These are phyloP conservation scores for Mesotaenium endlicherianum DNA, from an alignment of 139 green algal genomes.

Conservation along the genomic window DNA sequence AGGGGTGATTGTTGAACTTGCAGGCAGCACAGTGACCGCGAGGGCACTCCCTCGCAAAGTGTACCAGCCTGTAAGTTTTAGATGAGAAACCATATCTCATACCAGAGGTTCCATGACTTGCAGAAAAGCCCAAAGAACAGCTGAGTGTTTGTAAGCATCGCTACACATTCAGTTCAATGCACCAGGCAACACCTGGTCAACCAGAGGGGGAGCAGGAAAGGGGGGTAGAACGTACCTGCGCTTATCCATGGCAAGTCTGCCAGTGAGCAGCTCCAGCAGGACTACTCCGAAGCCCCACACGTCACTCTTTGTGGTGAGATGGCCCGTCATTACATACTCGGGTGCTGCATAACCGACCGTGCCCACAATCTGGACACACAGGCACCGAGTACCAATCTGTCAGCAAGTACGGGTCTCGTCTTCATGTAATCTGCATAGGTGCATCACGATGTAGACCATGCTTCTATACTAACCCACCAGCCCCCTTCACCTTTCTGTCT, in stretches of 20 bases:
- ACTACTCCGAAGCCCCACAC: conserved; percentile 24
- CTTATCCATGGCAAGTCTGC: conserved; percentile 20
- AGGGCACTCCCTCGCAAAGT: neutral
- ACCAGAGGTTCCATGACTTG: neutral
- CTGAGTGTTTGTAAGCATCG: neutral
- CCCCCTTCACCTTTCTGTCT: neutral
- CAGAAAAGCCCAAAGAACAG: neutral
- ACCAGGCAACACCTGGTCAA: neutral
- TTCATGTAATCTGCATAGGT: neutral
- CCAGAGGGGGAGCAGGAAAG: neutral
- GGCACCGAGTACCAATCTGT: neutral
- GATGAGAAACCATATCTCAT: neutral
- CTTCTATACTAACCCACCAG: neutral
- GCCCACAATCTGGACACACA: conserved; percentile 4
- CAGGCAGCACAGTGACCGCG: neutral
- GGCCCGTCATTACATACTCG: conserved; percentile 19
- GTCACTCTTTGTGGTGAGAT: conserved; percentile 30
- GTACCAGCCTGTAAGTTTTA: neutral
- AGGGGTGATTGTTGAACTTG: neutral
- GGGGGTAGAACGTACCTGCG: neutral
- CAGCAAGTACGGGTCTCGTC: neutral
- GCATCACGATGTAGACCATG: neutral
- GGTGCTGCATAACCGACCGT: conserved; percentile 25
- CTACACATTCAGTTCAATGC: neutral
- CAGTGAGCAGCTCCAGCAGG: conserved; percentile 29